These are phyloP conservation scores for Auriscalpium vulgare DNA, from an alignment of 768 basidiomycete genomes.

Conservation along the genomic window DNA sequence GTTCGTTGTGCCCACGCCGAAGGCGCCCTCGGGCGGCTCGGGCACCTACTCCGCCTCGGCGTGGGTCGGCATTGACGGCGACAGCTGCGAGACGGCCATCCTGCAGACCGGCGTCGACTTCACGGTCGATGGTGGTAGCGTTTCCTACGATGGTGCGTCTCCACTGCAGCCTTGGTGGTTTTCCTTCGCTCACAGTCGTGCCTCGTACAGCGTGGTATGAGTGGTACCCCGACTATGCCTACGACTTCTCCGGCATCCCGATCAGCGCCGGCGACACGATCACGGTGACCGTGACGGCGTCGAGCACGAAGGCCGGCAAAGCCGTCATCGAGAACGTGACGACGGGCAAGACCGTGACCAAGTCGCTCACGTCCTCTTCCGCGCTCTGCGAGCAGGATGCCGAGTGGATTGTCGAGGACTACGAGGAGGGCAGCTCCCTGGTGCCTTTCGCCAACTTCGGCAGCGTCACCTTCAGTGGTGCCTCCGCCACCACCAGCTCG, in stretches of 20 bases:
- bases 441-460: conserved; percentile 29
- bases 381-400: conserved; percentile 22
- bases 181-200: not conserved
- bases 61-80: conserved; percentile 28
- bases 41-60: conserved; percentile 16
- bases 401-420: conserved; percentile 29
- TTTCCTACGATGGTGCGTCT: conserved; percentile 21
- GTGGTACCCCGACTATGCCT: conserved; percentile 22
- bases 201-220: conserved; percentile 20
- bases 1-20: not conserved
- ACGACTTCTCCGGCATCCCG: conserved; percentile 21
- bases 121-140: conserved; percentile 12
- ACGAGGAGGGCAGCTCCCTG: conserved; percentile 5
- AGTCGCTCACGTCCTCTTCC: conserved; percentile 17
- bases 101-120: conserved; percentile 27
- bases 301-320: conserved; percentile 15
- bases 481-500: conserved; percentile 18
- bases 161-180: not conserved
- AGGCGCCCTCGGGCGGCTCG: not conserved
- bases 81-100: conserved; percentile 21
- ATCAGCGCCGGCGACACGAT: conserved; percentile 17
- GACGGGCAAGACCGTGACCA: conserved; percentile 16
- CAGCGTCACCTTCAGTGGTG: conserved; percentile 23
- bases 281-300: conserved; percentile 17
- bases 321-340: conserved; percentile 18